Conservation (phyloP, 345 rosid genomes). For the Durio zibethinus region DNA sequence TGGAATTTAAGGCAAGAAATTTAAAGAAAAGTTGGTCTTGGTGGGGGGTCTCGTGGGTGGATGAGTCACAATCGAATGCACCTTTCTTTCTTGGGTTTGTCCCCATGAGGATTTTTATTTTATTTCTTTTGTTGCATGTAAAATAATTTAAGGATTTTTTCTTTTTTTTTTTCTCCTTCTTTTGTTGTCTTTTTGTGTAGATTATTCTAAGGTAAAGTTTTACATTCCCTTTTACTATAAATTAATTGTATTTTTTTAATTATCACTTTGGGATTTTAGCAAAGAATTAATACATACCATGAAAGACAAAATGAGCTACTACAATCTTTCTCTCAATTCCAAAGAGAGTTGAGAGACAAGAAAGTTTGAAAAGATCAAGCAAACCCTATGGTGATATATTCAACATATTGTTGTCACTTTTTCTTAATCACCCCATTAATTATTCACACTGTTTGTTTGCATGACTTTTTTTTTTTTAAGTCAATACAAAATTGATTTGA, state of each 20-base stretch:
- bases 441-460: not conserved
- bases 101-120: conserved; percentile 8
- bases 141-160: not conserved
- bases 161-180: not conserved
- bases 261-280: not conserved
- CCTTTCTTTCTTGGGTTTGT: conserved; percentile 34
- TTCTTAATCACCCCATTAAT: not conserved
- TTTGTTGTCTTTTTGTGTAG: not conserved
- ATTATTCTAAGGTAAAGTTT: not conserved
- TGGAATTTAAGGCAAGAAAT: conserved; percentile 7
- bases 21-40: conserved; percentile 21
- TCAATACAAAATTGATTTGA: not conserved
- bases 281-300: not conserved
- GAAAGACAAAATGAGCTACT: not conserved
- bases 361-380: conserved; percentile 4
- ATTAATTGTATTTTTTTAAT: not conserved
- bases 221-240: not conserved
- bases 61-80: conserved; percentile 35
- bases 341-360: not conserved
- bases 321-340: not conserved
- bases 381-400: not conserved
- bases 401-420: not conserved
- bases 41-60: conserved; percentile 35
- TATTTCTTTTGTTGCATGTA: conserved; percentile 20
- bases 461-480: conserved; percentile 5